phyloP scores from a whole-genome alignment of 805 yeast genomes.

The Wickerhamomyces rabaulensis region DNA sequence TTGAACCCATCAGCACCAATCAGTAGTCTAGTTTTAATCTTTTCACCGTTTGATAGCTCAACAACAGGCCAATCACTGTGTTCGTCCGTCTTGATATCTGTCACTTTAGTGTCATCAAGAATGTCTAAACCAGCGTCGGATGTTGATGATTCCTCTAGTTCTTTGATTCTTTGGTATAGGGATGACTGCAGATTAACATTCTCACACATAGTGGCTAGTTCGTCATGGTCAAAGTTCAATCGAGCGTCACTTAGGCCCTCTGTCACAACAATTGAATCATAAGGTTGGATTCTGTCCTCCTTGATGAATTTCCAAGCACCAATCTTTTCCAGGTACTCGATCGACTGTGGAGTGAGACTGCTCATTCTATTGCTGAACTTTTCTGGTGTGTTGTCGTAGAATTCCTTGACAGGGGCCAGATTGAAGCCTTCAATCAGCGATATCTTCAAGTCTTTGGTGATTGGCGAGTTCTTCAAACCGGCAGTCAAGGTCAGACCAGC shows the following conservation, averaged over 20 bases:
- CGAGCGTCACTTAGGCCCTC: slow-evolving; percentile 74
- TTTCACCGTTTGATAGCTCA: slow-evolving; percentile 57
- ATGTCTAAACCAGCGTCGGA: slow-evolving; percentile 33
- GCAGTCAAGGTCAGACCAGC: slow-evolving; percentile 88
- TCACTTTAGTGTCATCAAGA: slow-evolving; percentile 64
- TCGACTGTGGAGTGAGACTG: slow-evolving; percentile 78
- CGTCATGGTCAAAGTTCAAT: slow-evolving; percentile 64
- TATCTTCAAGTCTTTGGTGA: slow-evolving; percentile 53
- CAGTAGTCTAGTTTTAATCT: slow-evolving; percentile 62
- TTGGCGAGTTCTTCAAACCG: slow-evolving; percentile 66
- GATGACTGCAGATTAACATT: slow-evolving; percentile 79
- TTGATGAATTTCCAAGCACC: slow-evolving; percentile 74
- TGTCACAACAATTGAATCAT: slow-evolving; percentile 78
- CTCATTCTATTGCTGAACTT: slow-evolving; percentile 74
- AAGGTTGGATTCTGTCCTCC: slow-evolving; percentile 68
- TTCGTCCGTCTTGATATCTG: slow-evolving; percentile 38
- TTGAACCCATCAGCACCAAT: slow-evolving; percentile 96
- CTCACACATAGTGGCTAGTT: slow-evolving; percentile 83
- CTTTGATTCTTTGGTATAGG: slow-evolving; percentile 47
- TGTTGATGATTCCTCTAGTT: slow-evolving; percentile 28
- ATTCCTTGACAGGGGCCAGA: slow-evolving; percentile 45
- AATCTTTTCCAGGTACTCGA: slow-evolving; percentile 56
- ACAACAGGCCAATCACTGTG: slow-evolving; percentile 72
- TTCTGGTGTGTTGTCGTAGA: slow-evolving; percentile 32
- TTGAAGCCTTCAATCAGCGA: slow-evolving; percentile 71